phyloP scores from a whole-genome alignment of 2,329 filamentous ascomycete genomes.

The Beauveria bassiana region DNA sequence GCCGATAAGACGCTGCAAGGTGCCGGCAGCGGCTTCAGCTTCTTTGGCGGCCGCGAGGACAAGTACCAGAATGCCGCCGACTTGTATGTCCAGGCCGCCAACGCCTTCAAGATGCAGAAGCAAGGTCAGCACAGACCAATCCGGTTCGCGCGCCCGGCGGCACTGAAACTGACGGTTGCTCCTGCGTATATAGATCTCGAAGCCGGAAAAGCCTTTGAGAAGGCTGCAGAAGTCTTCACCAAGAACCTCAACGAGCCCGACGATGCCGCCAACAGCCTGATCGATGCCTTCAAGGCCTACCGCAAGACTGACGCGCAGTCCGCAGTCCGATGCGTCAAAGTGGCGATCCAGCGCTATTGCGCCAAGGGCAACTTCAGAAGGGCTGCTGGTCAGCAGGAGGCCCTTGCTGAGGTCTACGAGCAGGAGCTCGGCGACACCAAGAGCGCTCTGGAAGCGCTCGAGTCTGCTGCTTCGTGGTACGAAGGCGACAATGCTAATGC shows the following conservation, averaged over 20 bases:
- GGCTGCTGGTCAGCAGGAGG: constrained; percentile 85
- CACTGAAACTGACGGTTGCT: neutral
- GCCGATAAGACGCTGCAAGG: constrained; percentile 76
- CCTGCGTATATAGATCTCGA: constrained; percentile 55
- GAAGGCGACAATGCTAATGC: constrained; percentile 78
- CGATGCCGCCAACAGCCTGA: constrained; percentile 80
- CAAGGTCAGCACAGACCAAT: constrained; percentile 49
- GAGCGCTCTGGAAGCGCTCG: constrained; percentile 73
- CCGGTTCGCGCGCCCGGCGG: neutral
- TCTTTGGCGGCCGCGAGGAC: constrained; percentile 80
- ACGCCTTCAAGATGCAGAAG: constrained; percentile 84
- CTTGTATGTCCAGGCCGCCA: constrained; percentile 79
- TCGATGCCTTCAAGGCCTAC: constrained; percentile 94
- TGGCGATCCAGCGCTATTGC: constrained; percentile 80
- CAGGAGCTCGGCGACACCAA: constrained; percentile 70
- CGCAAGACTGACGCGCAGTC: constrained; percentile 76
- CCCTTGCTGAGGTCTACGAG: constrained; percentile 80
- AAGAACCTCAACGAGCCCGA: constrained; percentile 82
- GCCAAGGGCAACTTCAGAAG: constrained; percentile 83
- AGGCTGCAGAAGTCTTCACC: constrained; percentile 72
- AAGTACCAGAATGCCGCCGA: constrained; percentile 89
- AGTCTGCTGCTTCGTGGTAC: constrained; percentile 82
- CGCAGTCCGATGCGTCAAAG: constrained; percentile 70
- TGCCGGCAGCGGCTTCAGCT: constrained; percentile 74
- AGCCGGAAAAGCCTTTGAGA: constrained; percentile 79